phyloP scores from a whole-genome alignment of 2,329 filamentous ascomycete genomes.

The Pestalotiopsis sp. region DNA sequence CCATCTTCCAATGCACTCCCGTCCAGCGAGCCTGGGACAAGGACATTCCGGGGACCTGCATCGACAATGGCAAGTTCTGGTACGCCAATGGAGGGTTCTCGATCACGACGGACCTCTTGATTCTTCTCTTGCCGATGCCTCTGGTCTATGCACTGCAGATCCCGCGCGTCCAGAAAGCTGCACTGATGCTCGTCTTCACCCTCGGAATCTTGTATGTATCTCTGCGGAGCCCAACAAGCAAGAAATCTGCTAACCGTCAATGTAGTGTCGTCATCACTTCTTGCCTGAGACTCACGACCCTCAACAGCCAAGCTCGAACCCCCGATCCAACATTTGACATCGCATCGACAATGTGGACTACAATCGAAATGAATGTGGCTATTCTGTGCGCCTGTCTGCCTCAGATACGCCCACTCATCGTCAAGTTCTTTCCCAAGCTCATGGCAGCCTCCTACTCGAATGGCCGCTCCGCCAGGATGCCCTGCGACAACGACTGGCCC shows the following conservation, averaged over 20 bases:
- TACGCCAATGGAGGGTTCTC: slow-evolving; percentile 44
- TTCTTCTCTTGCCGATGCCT: slow-evolving; percentile 42
- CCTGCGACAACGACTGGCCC: slow-evolving; percentile 16
- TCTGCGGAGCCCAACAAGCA: not conserved
- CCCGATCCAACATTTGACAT: slow-evolving; percentile 33
- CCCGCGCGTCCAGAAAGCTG: slow-evolving; percentile 38
- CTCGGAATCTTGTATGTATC: slow-evolving; percentile 42
- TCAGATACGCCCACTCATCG: slow-evolving; percentile 31
- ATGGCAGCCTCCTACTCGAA: slow-evolving; percentile 25
- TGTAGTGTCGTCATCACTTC: slow-evolving; percentile 31
- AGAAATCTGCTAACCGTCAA: not conserved
- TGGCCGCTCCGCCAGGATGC: slow-evolving; percentile 14
- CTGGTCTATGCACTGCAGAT: slow-evolving; percentile 41
- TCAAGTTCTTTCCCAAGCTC: slow-evolving; percentile 29
- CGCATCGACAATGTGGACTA: slow-evolving; percentile 36
- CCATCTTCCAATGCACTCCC: slow-evolving; percentile 35
- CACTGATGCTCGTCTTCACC: slow-evolving; percentile 41
- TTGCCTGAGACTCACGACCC: slow-evolving; percentile 41
- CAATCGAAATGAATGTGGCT: slow-evolving; percentile 41
- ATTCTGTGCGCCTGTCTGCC: slow-evolving; percentile 40
- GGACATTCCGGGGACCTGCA: slow-evolving; percentile 30
- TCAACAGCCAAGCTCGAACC: slow-evolving; percentile 33
- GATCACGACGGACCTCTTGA: slow-evolving; percentile 42
- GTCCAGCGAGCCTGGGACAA: slow-evolving; percentile 32
- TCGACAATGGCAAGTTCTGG: slow-evolving; percentile 42